These are phyloP conservation scores for Elsinoe perseae DNA, from an alignment of 2,329 filamentous ascomycete species.

Conservation along the genomic window DNA sequence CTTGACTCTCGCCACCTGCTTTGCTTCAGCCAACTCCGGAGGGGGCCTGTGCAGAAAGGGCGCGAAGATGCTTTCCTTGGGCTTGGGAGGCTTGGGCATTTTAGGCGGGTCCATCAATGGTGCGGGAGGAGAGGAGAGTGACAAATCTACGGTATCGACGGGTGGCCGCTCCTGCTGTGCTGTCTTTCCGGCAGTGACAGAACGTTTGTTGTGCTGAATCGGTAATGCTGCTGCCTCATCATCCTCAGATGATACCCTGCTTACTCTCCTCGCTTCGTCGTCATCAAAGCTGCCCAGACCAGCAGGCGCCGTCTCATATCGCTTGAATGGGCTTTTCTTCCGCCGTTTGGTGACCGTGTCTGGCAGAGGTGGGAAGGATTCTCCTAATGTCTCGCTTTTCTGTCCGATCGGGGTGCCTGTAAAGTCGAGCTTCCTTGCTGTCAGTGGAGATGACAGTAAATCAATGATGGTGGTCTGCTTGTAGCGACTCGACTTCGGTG, in stretches of 20 bases:
- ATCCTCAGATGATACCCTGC: not conserved
- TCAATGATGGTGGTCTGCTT: constrained; percentile 24
- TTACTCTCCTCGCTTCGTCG: constrained; percentile 16
- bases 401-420: constrained; percentile 19
- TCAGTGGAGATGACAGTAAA: constrained; percentile 27
- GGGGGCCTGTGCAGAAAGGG: not conserved
- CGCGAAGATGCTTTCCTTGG: constrained; percentile 10
- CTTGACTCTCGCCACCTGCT: constrained; percentile 17
- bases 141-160: not conserved
- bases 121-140: not conserved
- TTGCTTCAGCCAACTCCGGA: not conserved
- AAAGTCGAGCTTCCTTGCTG: constrained; percentile 4
- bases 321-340: constrained; percentile 25
- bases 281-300: constrained; percentile 1
- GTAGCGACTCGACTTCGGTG: constrained; percentile 6
- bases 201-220: not conserved
- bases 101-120: not conserved
- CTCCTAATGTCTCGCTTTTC: not conserved
- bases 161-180: not conserved
- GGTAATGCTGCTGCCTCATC: not conserved
- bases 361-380: constrained; percentile 20
- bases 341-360: constrained; percentile 29
- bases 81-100: not conserved
- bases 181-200: not conserved
- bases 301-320: constrained; percentile 26